Base-by-base conservation (phyloP, 2,329 filamentous ascomycete genomes). In the Pezicula rhizophila region DNA sequence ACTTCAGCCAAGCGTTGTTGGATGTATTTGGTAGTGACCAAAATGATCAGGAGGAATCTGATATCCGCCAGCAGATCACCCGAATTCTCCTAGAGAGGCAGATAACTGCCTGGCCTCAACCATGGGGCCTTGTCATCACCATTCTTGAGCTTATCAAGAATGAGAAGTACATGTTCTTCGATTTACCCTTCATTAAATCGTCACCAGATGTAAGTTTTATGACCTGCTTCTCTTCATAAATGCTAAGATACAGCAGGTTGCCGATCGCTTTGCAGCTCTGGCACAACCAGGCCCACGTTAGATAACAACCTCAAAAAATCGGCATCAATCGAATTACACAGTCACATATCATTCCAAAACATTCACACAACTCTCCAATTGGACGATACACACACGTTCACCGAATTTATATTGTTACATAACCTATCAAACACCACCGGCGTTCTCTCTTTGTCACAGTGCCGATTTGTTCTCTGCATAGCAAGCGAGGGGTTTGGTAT, bases 61-160 rank as follows among this genome's bases (percentile, higher is more conserved):
- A 90, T 54, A 84, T 96, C 42, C 87, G 92, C 33, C 87, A 97
- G 70, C 89, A 95, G 66, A 92, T 99, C 50, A 89, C 89, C 46
- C 82, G 92, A 42, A 83, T 96, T 20, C 73, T 99, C 41, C 75
- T 96, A 34, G 93, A 99, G 74, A 82, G 93, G 43, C 74, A 96
- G 42, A 80, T 95, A 51, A 87, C 89, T 18, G 89, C 89, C 66
- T 89, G 91, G 71, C 92, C 92, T 46, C 92, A 97, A 66, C 92
- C 95, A 15, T 97, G 92, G 92, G 95, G 95, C 11, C 73, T 99
- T 39, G 84, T 96, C 65, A 84, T 91, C 54, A 92, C 90, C 33
- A 78, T 95, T 52, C 73, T 93, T 54, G 93, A 97, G 71, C 78
- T 99, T 49, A 76, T 95, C 57, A 95, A 95, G 75, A 96, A 95